Percentiles rank a stretch among this genome's conserved stretches.
These are phyloP conservation scores for Arbutus unedo DNA, from an alignment of 148 eudicot species.

Conservation along the genomic window DNA sequence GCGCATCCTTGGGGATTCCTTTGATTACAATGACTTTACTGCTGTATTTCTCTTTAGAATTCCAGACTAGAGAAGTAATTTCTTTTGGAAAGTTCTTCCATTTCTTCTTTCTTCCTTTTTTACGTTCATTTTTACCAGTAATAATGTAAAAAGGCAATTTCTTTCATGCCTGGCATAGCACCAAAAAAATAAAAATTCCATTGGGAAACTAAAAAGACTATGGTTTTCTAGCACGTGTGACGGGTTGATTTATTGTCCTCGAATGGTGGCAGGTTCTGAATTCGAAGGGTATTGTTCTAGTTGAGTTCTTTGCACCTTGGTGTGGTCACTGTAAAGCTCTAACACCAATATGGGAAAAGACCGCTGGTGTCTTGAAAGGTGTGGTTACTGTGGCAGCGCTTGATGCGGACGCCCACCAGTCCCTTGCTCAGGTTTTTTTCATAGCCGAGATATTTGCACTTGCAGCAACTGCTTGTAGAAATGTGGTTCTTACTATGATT, in stretches of 20 bases:
- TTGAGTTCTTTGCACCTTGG: constrained; percentile 97
- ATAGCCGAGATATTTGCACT: constrained; percentile 4
- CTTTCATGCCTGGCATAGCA: not conserved
- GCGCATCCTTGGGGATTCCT: too few species aligned
- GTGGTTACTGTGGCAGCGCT: constrained; percentile 92
- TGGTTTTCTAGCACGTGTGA: too few species aligned
- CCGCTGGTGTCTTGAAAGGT: constrained; percentile 81
- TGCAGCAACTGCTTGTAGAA: not conserved
- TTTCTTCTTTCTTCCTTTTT: not conserved
- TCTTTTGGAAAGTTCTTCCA: not conserved
- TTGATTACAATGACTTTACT: too few species aligned
- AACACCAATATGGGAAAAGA: constrained; percentile 92
- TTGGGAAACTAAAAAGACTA: not conserved
- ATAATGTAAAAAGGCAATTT: not conserved
- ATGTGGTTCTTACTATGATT: not conserved
- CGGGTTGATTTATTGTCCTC: not conserved
- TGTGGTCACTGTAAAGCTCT: constrained; percentile 94
- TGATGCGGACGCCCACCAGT: constrained; percentile 93
- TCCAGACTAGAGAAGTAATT: too few species aligned
- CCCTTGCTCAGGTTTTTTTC: constrained; percentile 77
- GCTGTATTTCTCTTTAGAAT: too few species aligned
- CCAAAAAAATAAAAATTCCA: too few species aligned
- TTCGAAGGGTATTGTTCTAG: constrained; percentile 79
- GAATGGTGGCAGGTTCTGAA: constrained; percentile 61
- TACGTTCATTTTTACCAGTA: too few species aligned